phyloP scores from a whole-genome alignment of 345 rosid species.

The Geranium brycei region DNA sequence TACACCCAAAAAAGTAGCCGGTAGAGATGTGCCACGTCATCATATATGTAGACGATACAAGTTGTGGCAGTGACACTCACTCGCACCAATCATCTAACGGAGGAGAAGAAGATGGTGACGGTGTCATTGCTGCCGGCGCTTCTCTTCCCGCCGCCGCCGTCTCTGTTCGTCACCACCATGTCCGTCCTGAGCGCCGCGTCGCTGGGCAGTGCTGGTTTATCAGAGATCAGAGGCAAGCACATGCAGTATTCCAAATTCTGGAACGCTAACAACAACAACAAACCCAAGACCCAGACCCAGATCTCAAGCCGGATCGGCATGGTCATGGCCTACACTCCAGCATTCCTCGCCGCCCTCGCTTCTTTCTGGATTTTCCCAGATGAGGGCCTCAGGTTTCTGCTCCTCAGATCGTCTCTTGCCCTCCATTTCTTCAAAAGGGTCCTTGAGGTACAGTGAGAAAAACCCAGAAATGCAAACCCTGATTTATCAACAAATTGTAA shows the following conservation, averaged over 20 bases:
- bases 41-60: no score
- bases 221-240: constrained; percentile 38
- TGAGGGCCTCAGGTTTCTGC: constrained; percentile 31
- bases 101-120: background rate
- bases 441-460: constrained; percentile 25
- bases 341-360: constrained; percentile 37
- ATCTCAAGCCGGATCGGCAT: constrained; percentile 47
- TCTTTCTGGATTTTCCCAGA: constrained; percentile 38
- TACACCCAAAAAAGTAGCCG: no score
- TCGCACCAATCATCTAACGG: no score
- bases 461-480: no score
- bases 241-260: constrained; percentile 51
- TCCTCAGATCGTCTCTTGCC: constrained; percentile 38
- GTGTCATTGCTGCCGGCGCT: constrained; percentile 8
- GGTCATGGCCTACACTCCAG: constrained; percentile 44
- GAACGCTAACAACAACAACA: constrained; percentile 1
- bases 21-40: no score
- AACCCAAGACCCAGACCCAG: background rate
- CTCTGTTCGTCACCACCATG: constrained; percentile 22
- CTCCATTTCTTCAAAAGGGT: constrained; percentile 65
- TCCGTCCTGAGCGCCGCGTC: constrained; percentile 20
- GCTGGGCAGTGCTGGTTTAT: constrained; percentile 21
- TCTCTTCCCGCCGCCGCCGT: constrained; percentile 28
- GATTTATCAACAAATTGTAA: no score
- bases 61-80: no score